Percentiles rank a stretch among this genome's conserved stretches.
These are phyloP conservation scores for Buxus sempervirens DNA, from an alignment of 164 flowering plant species.

Conservation along the genomic window DNA sequence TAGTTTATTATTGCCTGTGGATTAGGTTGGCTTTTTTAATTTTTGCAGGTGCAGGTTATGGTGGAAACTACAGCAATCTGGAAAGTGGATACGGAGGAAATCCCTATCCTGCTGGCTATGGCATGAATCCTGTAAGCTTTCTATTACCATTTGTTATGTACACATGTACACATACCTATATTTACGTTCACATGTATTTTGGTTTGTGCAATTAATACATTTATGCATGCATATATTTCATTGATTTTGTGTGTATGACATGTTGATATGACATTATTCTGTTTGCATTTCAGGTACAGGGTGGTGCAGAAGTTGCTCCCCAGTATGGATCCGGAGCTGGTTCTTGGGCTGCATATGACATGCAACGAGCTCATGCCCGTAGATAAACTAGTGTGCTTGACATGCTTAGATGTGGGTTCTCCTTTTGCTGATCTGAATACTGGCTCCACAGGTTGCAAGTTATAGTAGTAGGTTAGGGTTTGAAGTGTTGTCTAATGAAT, in stretches of 20 bases:
- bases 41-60: slow-evolving; percentile 51
- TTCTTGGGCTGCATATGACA: slow-evolving; percentile 80
- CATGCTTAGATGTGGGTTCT: slow-evolving; percentile 20
- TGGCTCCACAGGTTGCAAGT: slow-evolving; percentile 31
- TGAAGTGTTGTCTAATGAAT: slow-evolving; percentile 24
- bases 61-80: slow-evolving; percentile 56
- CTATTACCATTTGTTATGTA: slow-evolving; percentile 1
- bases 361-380: slow-evolving; percentile 78
- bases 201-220: no score
- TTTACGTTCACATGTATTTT: no score
- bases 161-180: background rate
- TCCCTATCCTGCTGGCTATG: slow-evolving; percentile 64
- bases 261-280: background rate
- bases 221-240: no score
- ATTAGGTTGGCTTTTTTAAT: background rate
- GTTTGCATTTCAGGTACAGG: slow-evolving; percentile 45
- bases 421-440: slow-evolving; percentile 13
- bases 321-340: slow-evolving; percentile 73
- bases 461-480: slow-evolving; percentile 23
- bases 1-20: background rate
- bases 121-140: slow-evolving; percentile 68
- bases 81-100: slow-evolving; percentile 68
- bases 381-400: slow-evolving; percentile 39
- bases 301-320: slow-evolving; percentile 59
- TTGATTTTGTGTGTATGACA: background rate